Evolutionary conservation across 768 basidiomycete species (phyloP), one percentile per base, ranked within the genome.

Genomic region (Russula compacta): DNA sequence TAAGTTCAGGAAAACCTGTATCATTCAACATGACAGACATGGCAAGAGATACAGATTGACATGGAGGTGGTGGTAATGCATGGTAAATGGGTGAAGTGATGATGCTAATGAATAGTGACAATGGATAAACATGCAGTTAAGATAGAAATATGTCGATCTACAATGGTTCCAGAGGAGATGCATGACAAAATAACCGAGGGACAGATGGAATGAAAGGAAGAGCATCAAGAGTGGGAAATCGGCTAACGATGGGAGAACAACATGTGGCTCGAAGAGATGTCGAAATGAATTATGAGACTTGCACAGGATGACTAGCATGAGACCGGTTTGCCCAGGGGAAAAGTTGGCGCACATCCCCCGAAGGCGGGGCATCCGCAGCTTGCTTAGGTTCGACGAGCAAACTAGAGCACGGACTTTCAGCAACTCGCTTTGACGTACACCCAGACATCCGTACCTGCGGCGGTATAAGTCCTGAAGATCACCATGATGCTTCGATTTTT

Each of bases 381-480:
- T 91, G 89, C 69, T 81, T 87, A 50, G 90, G 91, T 71, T 92
- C 90, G 60, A 93, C 86, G 61, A 91, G 79, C 56, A 92, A 77
- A 76, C 89, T 91, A 54, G 36, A 62, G 47, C 60, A 32, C 53
- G 14, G 38, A 40, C 39, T 29, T 48, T 58, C 65, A 53, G 63
- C 44, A 54, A 59, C n/a, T 24, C 42, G 47, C 21, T 17, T 59
- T 58, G 39, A 64, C 48, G 46, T 66, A 58, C 46, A 46, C 39
- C 6, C 60, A 9, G 50, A 11, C 14, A 46, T 14, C 71, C 81
- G 42, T 67, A 88, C 89, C 89, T 92, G 69, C 91, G 83, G 64
- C 90, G 83, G 68, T 93, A 92, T 38, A 93, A 76, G 70, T 92
- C 91, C 68, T 91, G 84, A 55, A 91, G 75, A 71, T 92, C 90